Evolutionary conservation across 1,139 yeast species (phyloP).

Genomic region (Geotrichum siamense): DNA sequence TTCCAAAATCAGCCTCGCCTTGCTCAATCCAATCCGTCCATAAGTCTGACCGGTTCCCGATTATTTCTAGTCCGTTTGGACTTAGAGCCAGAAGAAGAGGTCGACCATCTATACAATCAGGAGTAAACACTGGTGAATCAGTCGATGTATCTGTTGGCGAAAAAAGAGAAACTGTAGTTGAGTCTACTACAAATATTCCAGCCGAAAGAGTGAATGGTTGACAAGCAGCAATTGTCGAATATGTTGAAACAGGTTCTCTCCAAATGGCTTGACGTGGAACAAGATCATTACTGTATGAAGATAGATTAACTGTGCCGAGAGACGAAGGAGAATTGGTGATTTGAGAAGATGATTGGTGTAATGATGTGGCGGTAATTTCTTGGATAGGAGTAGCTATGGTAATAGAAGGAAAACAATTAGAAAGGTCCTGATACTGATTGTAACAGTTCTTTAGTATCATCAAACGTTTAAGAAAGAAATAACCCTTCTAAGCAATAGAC

Average conservation of each 20-base stretch:
- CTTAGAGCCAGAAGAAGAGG: conserved; percentile 19
- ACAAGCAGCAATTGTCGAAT: conserved; percentile 8
- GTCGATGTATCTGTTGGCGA: not conserved
- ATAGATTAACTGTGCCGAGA: too few relatives aligned
- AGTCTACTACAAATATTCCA: conserved; percentile 7
- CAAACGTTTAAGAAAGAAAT: too few relatives aligned
- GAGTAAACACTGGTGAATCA: conserved; percentile 5
- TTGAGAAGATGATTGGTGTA: too few relatives aligned
- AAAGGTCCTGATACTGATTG: too few relatives aligned
- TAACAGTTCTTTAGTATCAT: too few relatives aligned
- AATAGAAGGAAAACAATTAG: too few relatives aligned
- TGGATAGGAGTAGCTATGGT: too few relatives aligned
- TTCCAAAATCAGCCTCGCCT: conserved; percentile 6
- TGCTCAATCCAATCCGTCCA: conserved; percentile 12
- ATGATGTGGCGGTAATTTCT: too few relatives aligned
- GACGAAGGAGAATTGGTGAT: too few relatives aligned
- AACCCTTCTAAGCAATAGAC: too few relatives aligned
- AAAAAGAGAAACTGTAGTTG: conserved; percentile 4
- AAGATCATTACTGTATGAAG: too few relatives aligned
- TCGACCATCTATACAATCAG: conserved; percentile 18
- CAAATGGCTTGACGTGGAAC: conserved; percentile 12
- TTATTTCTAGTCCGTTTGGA: not conserved
- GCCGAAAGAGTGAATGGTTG: conserved; percentile 6
- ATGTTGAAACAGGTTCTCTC: conserved; percentile 9
- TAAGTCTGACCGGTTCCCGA: not conserved